Conservation (phyloP, 1,284 basidiomycete species). For the Cutaneotrichosporon sp. region DNA sequence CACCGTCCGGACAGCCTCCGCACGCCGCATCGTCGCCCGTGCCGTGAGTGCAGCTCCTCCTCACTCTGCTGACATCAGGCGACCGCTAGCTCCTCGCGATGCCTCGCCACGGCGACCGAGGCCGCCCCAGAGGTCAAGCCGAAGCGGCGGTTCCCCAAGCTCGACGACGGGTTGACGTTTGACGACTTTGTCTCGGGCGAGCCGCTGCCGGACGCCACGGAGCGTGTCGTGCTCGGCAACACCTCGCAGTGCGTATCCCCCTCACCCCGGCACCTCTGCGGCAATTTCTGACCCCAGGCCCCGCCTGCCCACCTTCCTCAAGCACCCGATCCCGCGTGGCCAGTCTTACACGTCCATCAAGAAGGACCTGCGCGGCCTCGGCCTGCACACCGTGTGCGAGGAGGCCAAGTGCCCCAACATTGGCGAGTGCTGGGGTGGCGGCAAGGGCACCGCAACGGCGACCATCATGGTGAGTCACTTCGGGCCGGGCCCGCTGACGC, state of each 20-base stretch:
- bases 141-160: constrained; percentile 47
- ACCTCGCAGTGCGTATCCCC: constrained; percentile 64
- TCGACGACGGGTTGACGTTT: constrained; percentile 73
- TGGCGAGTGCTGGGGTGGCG: constrained; percentile 98
- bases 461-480: constrained; percentile 79
- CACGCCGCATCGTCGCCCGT: constrained; percentile 10
- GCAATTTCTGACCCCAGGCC: constrained; percentile 59
- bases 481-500: neutral
- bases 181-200: constrained; percentile 81
- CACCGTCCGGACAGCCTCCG: constrained; percentile 7
- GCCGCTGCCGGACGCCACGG: constrained; percentile 47
- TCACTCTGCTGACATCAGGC: constrained; percentile 7
- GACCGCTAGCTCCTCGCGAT: constrained; percentile 23
- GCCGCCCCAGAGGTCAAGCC: constrained; percentile 21
- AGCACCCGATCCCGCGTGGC: constrained; percentile 90
- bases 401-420: constrained; percentile 99
- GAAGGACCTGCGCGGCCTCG: constrained; percentile 88
- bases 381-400: constrained; percentile 95
- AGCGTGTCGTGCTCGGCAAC: constrained; percentile 76
- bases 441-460: constrained; percentile 86
- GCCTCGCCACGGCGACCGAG: constrained; percentile 34
- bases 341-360: constrained; percentile 89
- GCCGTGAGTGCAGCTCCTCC: constrained; percentile 9
- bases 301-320: constrained; percentile 86
- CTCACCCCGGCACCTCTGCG: constrained; percentile 11